These are phyloP conservation scores for Candida sp. DNA, from an alignment of 1,139 yeast species.

Conservation along the genomic window DNA sequence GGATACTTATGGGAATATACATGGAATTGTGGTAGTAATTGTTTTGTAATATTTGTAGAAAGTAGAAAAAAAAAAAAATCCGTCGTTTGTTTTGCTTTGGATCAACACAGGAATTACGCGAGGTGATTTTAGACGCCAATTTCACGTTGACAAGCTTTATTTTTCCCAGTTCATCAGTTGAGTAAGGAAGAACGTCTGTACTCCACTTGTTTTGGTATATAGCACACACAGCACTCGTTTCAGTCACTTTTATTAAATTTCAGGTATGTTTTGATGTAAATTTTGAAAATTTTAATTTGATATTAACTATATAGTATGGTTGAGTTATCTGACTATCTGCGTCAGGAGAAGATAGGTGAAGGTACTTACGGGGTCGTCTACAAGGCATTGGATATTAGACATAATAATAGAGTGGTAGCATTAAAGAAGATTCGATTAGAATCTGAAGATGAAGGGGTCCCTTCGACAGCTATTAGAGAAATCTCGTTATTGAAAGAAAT, in stretches of 20 bases:
- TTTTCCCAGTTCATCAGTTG: not conserved
- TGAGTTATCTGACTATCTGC: constrained; percentile 85
- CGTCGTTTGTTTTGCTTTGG: not conserved
- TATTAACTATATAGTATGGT: constrained; percentile 46
- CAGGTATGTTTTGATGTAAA: not conserved
- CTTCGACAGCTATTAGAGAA: constrained; percentile 96
- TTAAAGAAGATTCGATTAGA: constrained; percentile 92
- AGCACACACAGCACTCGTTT: not conserved
- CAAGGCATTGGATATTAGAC: constrained; percentile 87
- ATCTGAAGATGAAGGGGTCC: constrained; percentile 98
- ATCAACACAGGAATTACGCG: not conserved
- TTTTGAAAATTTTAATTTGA: not conserved
- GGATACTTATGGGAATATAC: not conserved
- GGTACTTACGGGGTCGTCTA: constrained; percentile 99
- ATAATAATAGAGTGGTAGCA: constrained; percentile 91
- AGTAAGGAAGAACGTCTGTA: not conserved
- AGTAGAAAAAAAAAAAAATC: not conserved
- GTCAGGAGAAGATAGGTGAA: constrained; percentile 96
- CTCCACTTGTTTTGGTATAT: not conserved
- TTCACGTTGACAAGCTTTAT: not conserved
- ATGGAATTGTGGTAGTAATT: not conserved
- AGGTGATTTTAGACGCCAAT: not conserved
- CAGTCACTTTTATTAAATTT: not conserved
- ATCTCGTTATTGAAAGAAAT: constrained; percentile 91
- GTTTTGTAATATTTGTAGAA: not conserved